Percentiles rank a stretch among this genome's conserved stretches.
Evolutionary conservation across 1,284 basidiomycete species (phyloP).

Genomic region (Tilletia caries): DNA sequence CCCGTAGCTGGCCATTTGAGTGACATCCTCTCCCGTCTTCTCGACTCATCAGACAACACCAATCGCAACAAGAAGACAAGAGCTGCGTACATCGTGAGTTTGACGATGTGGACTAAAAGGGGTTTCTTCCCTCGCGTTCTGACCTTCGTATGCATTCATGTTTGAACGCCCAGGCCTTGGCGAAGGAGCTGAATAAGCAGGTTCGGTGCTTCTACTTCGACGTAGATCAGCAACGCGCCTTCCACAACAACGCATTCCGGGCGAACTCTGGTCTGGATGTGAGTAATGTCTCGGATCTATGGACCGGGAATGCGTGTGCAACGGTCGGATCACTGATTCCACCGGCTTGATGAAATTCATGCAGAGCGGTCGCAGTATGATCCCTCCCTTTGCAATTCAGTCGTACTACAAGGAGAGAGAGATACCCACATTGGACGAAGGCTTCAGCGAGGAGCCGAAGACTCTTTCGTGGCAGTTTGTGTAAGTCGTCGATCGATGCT

Average conservation of each 20-base stretch:
- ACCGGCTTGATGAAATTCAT: neutral
- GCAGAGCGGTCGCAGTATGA: constrained; percentile 11
- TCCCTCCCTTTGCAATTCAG: constrained; percentile 27
- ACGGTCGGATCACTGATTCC: neutral
- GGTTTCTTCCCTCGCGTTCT: neutral
- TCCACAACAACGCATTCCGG: constrained; percentile 34
- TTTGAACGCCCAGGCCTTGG: constrained; percentile 26
- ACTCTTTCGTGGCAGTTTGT: constrained; percentile 25
- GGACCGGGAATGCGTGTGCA: neutral
- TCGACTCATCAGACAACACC: constrained; percentile 30
- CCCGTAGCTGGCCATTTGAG: no score
- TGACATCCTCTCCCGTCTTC: neutral
- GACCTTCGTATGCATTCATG: neutral
- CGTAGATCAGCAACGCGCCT: constrained; percentile 19
- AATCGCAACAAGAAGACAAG: constrained; percentile 30
- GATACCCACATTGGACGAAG: constrained; percentile 23
- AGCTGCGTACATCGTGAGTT: constrained; percentile 27
- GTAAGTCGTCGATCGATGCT: constrained; percentile 1
- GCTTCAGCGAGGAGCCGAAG: constrained; percentile 22
- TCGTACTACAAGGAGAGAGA: constrained; percentile 26
- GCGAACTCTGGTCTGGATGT: constrained; percentile 19
- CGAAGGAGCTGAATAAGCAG: constrained; percentile 5
- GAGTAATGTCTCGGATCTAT: neutral
- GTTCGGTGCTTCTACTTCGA: constrained; percentile 33
- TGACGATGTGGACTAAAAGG: neutral